phyloP scores from a whole-genome alignment of 352 stramenopile species.

The Heterotrichella gracilis region DNA sequence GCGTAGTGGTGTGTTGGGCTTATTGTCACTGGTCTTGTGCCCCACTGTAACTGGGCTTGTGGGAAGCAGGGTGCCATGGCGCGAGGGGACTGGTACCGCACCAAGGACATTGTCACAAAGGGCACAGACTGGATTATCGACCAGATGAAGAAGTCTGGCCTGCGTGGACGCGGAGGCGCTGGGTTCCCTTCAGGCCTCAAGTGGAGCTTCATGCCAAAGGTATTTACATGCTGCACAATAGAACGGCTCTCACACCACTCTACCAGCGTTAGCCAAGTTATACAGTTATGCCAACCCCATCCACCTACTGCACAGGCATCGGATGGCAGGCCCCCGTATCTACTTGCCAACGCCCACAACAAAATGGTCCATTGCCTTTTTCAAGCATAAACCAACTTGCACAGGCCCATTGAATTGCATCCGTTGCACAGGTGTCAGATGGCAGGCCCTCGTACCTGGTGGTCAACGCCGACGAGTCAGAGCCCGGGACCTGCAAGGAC shows the following conservation, averaged over 20 bases:
- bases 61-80: slow-evolving; percentile 40
- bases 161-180: slow-evolving; percentile 76
- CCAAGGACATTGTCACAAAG: slow-evolving; percentile 86
- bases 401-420: no score
- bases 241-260: no score
- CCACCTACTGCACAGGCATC: no score
- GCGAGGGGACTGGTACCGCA: slow-evolving; percentile 73
- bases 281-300: no score
- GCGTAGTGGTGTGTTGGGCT: no score
- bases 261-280: no score
- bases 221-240: no score
- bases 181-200: slow-evolving; percentile 94
- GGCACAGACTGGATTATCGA: slow-evolving; percentile 96
- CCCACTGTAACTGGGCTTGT: no score
- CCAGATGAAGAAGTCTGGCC: slow-evolving; percentile 91
- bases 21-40: no score
- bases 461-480: slow-evolving; percentile 92
- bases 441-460: slow-evolving; percentile 92
- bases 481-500: slow-evolving; percentile 97
- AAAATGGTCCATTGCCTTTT: slow-evolving; percentile 79
- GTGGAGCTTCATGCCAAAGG: slow-evolving; percentile 99
- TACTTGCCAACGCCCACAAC: slow-evolving; percentile 98
- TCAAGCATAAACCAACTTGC: no score
- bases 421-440: no score
- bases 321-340: slow-evolving; percentile 83